Base-by-base conservation (phyloP, 2,329 filamentous ascomycete species). In the Aspergillus nomiae region DNA sequence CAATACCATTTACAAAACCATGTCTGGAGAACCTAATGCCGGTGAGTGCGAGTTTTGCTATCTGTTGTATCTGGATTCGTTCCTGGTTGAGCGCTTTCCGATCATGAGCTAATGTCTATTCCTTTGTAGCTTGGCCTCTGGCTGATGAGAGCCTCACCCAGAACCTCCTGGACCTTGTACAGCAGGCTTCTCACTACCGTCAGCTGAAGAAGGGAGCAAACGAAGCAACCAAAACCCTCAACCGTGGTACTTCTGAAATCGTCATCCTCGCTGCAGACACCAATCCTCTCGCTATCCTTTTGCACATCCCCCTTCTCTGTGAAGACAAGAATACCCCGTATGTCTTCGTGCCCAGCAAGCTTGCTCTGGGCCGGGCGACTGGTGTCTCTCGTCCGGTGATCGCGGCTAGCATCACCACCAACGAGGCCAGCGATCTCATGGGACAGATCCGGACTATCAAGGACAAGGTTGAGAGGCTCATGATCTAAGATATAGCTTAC, bases 401-500 rank as follows among this genome's bases (percentile, higher is more conserved):
- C 73, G 90, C 92, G 46, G 89, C 88, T 66, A 89, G 86, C 74
- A 96, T 98, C 81, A 97, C 92, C 70, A 93, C 90, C 80, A 96
- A 96, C 86, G 92, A 96, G 82, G 90, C 90, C 45, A 91, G 88
- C 74, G 94, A 97, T 80, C 85, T 98, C 64, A 91, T 90, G 80
- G 87, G 87, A 74, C 92, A 96, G 85, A 97, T 98, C 80, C 87
- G 91, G 73, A 86, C 89, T 69, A 85, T 97, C 75, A 96, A 94
- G 85, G 92, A 96, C 82, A 96, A 97, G 88, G 92, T 98, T 61
- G 94, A 98, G 86, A 88, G 94, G 73, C 86, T 97, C 71, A 93
- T 94, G 84, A 97, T 97, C 83, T 97, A 90, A 87, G 61, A 41
- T 41, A 26, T 59, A 14, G 34, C 4, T 30, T 34, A 26, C 26